A percentile compares a stretch with the other conserved stretches of the same genome.
Evolutionary conservation across 139 green algal genomes (phyloP).

Genomic region (Coccomyxa sp.): DNA sequence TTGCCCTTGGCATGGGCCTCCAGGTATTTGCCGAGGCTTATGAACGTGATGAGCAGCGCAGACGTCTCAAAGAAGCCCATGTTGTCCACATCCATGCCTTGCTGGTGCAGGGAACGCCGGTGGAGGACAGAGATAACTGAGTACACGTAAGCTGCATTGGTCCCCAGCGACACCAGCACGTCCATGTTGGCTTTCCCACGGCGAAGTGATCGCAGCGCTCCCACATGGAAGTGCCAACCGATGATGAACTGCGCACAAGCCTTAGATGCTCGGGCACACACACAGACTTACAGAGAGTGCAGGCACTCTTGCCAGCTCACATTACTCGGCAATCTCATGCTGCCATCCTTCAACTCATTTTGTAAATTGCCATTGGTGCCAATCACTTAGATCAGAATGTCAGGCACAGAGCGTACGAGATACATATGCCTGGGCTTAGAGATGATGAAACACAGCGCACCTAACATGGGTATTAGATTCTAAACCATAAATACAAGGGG

Average conservation of each 20-base stretch:
- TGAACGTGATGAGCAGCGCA: slow-evolving; percentile 97
- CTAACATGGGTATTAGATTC: too few relatives aligned
- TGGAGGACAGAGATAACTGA: slow-evolving; percentile 76
- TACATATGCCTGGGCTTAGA: too few relatives aligned
- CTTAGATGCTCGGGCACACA: too few relatives aligned
- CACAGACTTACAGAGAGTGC: too few relatives aligned
- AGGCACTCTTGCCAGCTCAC: too few relatives aligned
- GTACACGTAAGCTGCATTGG: slow-evolving; percentile 91
- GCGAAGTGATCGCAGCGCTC: slow-evolving; percentile 64
- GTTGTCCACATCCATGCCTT: slow-evolving; percentile 11
- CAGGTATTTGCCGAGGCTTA: slow-evolving; percentile 88
- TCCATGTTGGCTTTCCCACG: slow-evolving; percentile 95
- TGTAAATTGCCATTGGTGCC: too few relatives aligned
- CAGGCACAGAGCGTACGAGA: too few relatives aligned
- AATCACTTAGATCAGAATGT: too few relatives aligned
- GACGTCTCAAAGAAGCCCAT: slow-evolving; percentile 98
- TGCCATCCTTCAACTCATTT: too few relatives aligned
- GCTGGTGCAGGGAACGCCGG: slow-evolving; percentile 32
- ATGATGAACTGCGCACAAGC: slow-evolving; percentile 64
- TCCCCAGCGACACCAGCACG: slow-evolving; percentile 92
- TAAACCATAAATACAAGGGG: too few relatives aligned
- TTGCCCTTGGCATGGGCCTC: slow-evolving; percentile 58
- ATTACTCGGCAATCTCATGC: too few relatives aligned
- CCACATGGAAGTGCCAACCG: slow-evolving; percentile 85
- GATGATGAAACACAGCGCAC: too few relatives aligned